These are phyloP conservation scores for Rhizopogon sp. DNA, from an alignment of 768 basidiomycete species.

Conservation along the genomic window DNA sequence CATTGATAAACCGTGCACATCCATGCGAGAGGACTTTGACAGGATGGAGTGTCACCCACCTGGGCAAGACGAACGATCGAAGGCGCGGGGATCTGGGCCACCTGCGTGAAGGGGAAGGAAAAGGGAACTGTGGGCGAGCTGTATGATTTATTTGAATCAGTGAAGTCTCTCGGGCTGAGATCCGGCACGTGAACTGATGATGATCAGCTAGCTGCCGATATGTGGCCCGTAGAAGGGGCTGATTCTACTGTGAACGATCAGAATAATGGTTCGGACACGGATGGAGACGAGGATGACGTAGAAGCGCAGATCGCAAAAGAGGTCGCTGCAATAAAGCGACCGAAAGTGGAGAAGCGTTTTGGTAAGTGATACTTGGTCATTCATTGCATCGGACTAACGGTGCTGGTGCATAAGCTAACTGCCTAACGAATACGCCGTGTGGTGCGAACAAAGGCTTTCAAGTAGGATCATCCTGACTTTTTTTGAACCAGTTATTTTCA, in stretches of 20 bases:
- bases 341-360: conserved; percentile 59
- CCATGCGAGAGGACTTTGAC: not conserved
- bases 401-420: conserved; percentile 46
- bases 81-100: conserved; percentile 84
- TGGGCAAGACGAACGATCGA: conserved; percentile 65
- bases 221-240: conserved; percentile 54
- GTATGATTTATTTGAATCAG: conserved; percentile 74
- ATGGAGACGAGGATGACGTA: conserved; percentile 43
- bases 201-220: conserved; percentile 57
- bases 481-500: conserved; percentile 57
- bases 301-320: conserved; percentile 73
- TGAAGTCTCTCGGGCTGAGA: conserved; percentile 29
- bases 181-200: conserved; percentile 7
- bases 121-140: conserved; percentile 72
- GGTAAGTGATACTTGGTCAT: conserved; percentile 34
- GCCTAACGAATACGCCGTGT: conserved; percentile 75
- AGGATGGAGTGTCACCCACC: conserved; percentile 61
- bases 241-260: conserved; percentile 15
- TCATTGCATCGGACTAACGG: not conserved
- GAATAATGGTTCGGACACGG: conserved; percentile 27
- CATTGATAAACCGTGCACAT: not conserved
- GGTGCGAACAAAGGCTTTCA: conserved; percentile 33
- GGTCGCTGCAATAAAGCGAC: conserved; percentile 63
- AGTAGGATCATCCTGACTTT: conserved; percentile 3
- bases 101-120: conserved; percentile 83